A percentile compares a stretch with the other conserved stretches of the same genome.
phyloP scores from a whole-genome alignment of 2,329 filamentous ascomycete species.

The Magnaporthales sp. region DNA sequence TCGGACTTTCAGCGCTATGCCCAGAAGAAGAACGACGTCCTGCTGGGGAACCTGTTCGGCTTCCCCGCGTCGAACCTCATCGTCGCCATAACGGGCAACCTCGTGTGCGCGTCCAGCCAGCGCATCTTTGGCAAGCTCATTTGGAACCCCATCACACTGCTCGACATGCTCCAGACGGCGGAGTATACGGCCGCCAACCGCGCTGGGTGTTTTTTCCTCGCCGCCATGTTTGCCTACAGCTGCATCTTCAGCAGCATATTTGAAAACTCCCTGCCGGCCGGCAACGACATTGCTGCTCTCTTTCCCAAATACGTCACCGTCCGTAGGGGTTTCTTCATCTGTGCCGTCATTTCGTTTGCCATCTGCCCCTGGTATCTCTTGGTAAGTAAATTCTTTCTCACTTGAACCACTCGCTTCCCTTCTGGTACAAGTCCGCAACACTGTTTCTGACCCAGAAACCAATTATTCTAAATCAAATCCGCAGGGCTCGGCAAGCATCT shows the following conservation, averaged over 20 bases:
- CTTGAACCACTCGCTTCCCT: not conserved
- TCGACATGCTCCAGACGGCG: slow-evolving; percentile 6
- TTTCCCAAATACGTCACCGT: slow-evolving; percentile 30
- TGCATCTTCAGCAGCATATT: slow-evolving; percentile 7
- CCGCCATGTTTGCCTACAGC: slow-evolving; percentile 7
- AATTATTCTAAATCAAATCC: not conserved
- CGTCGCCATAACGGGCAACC: slow-evolving; percentile 26
- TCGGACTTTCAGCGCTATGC: slow-evolving; percentile 35
- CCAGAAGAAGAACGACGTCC: slow-evolving; percentile 26
- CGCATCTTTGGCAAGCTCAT: slow-evolving; percentile 9
- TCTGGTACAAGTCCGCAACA: not conserved
- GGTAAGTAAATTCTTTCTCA: slow-evolving; percentile 4
- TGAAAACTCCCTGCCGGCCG: slow-evolving; percentile 14
- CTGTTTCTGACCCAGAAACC: no score
- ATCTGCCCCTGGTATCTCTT: slow-evolving; percentile 16
- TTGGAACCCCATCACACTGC: slow-evolving; percentile 9
- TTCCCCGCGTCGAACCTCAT: slow-evolving; percentile 30
- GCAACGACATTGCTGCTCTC: slow-evolving; percentile 21
- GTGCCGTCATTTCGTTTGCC: slow-evolving; percentile 10
- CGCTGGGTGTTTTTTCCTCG: slow-evolving; percentile 9
- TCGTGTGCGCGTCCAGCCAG: slow-evolving; percentile 8
- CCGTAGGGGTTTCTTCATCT: slow-evolving; percentile 28
- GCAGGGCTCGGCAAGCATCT: slow-evolving; percentile 22
- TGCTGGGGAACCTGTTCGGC: slow-evolving; percentile 29
- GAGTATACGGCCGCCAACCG: slow-evolving; percentile 7